A percentile compares a stretch with the other conserved stretches of the same genome.
phyloP scores from a whole-genome alignment of 2,329 filamentous ascomycete species.

The Penicillium frequentans region DNA sequence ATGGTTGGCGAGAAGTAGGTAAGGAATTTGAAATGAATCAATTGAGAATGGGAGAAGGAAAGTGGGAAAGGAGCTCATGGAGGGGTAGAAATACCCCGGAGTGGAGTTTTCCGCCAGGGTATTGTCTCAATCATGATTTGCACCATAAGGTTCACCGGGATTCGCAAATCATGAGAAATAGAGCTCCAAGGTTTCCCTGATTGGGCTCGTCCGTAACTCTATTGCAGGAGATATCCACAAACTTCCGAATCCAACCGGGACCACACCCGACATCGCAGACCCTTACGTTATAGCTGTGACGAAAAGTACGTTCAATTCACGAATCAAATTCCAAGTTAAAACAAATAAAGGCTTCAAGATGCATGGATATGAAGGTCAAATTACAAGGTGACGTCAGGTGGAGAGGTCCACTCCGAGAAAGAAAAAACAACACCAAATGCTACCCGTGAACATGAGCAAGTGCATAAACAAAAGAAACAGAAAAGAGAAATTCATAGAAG shows the following conservation, averaged over 20 bases:
- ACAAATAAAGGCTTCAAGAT: slow-evolving; percentile 20
- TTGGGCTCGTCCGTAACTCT: slow-evolving; percentile 12
- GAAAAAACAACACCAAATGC: slow-evolving; percentile 11
- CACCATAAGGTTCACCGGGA: slow-evolving; percentile 15
- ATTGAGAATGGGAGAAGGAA: slow-evolving; percentile 6
- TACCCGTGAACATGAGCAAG: background rate
- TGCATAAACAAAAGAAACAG: background rate
- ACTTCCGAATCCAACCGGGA: slow-evolving; percentile 17
- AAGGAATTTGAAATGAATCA: background rate
- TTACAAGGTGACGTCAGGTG: slow-evolving; percentile 14
- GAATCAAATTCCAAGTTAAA: slow-evolving; percentile 1
- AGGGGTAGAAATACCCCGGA: slow-evolving; percentile 23
- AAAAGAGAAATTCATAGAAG: background rate
- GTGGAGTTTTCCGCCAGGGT: slow-evolving; percentile 6
- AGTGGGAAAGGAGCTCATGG: slow-evolving; percentile 3
- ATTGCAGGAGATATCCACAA: slow-evolving; percentile 6
- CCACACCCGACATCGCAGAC: background rate
- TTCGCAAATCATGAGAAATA: background rate
- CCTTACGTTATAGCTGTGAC: background rate
- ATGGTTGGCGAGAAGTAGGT: background rate
- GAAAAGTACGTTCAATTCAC: background rate
- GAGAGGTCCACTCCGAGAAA: slow-evolving; percentile 5
- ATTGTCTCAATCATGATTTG: slow-evolving; percentile 8
- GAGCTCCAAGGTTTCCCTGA: background rate
- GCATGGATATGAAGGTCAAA: slow-evolving; percentile 16